A percentile compares a stretch with the other conserved stretches of the same genome.
Conservation (phyloP, 2,329 filamentous ascomycete genomes). For the Ceratocystis variospora region DNA sequence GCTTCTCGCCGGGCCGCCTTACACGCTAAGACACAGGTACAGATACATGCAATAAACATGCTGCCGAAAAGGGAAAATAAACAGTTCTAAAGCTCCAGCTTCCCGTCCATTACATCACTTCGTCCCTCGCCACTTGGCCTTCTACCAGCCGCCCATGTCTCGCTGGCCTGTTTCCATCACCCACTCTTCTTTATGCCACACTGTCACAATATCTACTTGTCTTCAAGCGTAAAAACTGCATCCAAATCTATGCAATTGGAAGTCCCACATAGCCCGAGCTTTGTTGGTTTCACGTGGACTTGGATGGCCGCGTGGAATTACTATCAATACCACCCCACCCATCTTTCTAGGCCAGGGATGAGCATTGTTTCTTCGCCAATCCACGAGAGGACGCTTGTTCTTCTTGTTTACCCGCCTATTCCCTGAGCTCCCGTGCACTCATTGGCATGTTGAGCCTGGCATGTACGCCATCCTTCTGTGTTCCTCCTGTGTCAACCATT, state of each 20-base stretch:
- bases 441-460: background rate
- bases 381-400: background rate
- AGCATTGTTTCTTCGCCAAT: background rate
- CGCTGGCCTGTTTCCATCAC: background rate
- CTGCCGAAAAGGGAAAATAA: background rate
- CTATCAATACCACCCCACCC: background rate
- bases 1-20: no score
- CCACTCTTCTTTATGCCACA: background rate
- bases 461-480: background rate
- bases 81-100: no score
- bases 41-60: background rate
- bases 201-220: no score
- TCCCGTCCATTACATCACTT: no score
- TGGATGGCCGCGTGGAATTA: background rate
- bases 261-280: background rate
- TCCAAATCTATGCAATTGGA: background rate
- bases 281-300: background rate
- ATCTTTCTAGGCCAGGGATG: background rate
- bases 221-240: no score
- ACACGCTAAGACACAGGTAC: no score
- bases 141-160: background rate
- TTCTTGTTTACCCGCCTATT: background rate
- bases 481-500: background rate
- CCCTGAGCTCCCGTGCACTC: background rate
- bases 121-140: background rate